Percentiles rank a stretch among this genome's conserved stretches.
Evolutionary conservation across 306 rosid species (phyloP).

Genomic region (peach (Prunus persica)): Prunus_persica_NCBIv2 NC_034016.1:16935001-16935500

Average conservation of each 20-base stretch:
- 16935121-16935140: not conserved
- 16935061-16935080: conserved; percentile 6
- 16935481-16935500: not conserved
- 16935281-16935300: conserved; percentile 50
- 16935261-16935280: conserved; percentile 89
- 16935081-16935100: not conserved
- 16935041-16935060: conserved; percentile 2
- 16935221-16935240: conserved; percentile 84
- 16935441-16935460: conserved; percentile 29
- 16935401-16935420: conserved; percentile 81
- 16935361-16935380: conserved; percentile 64
- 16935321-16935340: conserved; percentile 18
- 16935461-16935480: not conserved
- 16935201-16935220: conserved; percentile 73
- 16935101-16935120: not conserved
- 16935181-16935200: conserved; percentile 12
- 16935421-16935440: conserved; percentile 90
- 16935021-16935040: not conserved
- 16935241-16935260: conserved; percentile 81
- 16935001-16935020: conserved; percentile 19
- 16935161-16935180: conserved; percentile 10
- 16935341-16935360: conserved; percentile 36
- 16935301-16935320: conserved; percentile 21
- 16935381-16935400: conserved; percentile 59
- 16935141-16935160: conserved; percentile 1